Evolutionary conservation across 2,329 filamentous ascomycete genomes (phyloP), one percentile per base, ranked within the genome.

Genomic region (Colletotrichum sp.): DNA sequence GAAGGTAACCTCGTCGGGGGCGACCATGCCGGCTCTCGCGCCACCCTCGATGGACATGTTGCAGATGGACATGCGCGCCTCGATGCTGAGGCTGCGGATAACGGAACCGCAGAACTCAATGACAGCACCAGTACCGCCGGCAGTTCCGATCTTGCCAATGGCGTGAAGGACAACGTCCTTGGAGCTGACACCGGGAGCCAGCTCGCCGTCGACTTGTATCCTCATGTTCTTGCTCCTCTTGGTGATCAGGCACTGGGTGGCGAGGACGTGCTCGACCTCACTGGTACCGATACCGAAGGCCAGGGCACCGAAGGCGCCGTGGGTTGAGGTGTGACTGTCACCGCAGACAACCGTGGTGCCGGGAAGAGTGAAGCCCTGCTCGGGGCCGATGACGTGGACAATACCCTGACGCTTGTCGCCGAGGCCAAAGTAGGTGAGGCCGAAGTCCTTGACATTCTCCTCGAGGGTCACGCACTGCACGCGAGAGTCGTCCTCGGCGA

Each of bases 41-140:
- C 97, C 97, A 80, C 91, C 97, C 89, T 99, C 97, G 80, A 99
- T 98, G 16, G 96, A 96, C 97, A 99, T 99, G 89, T 99, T 99
- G 89, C 97, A 99, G 84, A 99, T 98, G 78, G 96, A 98, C 97
- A 99, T 99, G 80, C 97, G 93, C 59, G 96, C 97, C 86, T 99
- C 97, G 92, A 99, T 98, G 86, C 95, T 98, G 81, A 99, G 89
- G 77, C 87, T 88, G 80, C 95, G 93, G 83, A 99, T 98, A 77
- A 97, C 95, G 68, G 96, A 98, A 76, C 97, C 97, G 83, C 96
- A 98, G 89, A 96, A 99, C 88, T 99, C 97, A 81, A 99, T 98
- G 79, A 99, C 97, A 69, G 94, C 93, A 77, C 96, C 96, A 72
- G 94, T 99, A 80, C 97, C 97, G 84, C 96, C 97, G 77, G 97